A percentile compares a stretch with the other conserved stretches of the same genome.
Evolutionary conservation across 306 rosid species (phyloP).

Genomic region (Inga leiocalycina): DNA sequence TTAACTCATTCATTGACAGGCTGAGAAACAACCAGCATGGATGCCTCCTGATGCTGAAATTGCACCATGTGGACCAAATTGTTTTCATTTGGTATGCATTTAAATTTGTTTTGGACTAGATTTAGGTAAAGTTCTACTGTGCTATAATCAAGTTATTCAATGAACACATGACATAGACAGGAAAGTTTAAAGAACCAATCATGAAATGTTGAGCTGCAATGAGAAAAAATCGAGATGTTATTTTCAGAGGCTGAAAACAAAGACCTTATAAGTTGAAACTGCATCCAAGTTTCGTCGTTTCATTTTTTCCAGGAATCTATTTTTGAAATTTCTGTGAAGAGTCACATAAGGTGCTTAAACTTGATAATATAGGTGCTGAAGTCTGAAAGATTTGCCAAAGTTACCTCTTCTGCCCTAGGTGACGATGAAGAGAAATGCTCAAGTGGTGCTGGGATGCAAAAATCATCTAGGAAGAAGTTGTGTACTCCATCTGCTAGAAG

Average conservation of each 20-base stretch:
- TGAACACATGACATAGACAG: background rate
- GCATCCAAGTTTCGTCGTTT: background rate
- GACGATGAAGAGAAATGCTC: conserved; percentile 69
- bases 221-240: background rate
- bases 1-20: conserved; percentile 56
- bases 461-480: conserved; percentile 60
- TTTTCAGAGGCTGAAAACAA: background rate
- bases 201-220: background rate
- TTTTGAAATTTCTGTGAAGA: conserved; percentile 6
- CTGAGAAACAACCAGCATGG: conserved; percentile 83
- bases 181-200: background rate
- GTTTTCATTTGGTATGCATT: conserved; percentile 75
- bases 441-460: conserved; percentile 48
- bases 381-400: conserved; percentile 56
- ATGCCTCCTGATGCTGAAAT: conserved; percentile 64
- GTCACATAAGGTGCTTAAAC: conserved; percentile 36
- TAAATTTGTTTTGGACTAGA: background rate
- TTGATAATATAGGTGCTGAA: conserved; percentile 55
- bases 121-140: background rate
- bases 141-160: background rate
- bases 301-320: conserved; percentile 20
- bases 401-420: conserved; percentile 53
- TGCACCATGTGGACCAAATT: conserved; percentile 76
- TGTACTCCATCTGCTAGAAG: conserved; percentile 55
- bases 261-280: background rate